Conservation (phyloP, 2,329 filamentous ascomycete genomes). For the Colletotrichum musicola region DNA sequence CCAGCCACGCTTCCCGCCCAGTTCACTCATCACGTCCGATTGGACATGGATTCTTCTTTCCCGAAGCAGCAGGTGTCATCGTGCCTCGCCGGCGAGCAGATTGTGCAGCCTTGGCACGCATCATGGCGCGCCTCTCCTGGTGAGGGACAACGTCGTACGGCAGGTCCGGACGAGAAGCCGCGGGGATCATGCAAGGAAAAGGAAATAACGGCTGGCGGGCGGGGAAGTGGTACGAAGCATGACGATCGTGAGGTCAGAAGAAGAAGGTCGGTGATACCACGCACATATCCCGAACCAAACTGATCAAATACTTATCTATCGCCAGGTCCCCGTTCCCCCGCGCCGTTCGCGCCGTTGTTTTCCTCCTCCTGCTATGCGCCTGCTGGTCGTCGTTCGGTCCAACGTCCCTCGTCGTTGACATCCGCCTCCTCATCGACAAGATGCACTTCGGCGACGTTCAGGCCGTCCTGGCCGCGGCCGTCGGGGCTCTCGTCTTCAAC, state of each 20-base stretch:
- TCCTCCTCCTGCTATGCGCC: constrained; percentile 5
- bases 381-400: constrained; percentile 11
- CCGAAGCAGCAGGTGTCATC: constrained; percentile 38
- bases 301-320: constrained; percentile 12
- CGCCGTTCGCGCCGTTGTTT: background rate
- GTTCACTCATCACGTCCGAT: constrained; percentile 24
- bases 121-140: background rate
- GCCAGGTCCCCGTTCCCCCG: background rate
- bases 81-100: constrained; percentile 8
- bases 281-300: background rate
- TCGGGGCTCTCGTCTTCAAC: constrained; percentile 20
- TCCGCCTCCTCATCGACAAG: background rate
- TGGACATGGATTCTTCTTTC: constrained; percentile 29
- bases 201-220: constrained; percentile 7
- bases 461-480: constrained; percentile 25
- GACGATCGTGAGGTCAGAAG: constrained; percentile 25
- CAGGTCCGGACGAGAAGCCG: constrained; percentile 1
- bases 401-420: background rate
- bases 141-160: background rate
- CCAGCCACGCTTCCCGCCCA: background rate
- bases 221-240: constrained; percentile 28
- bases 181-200: background rate
- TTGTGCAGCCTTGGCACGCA: constrained; percentile 24
- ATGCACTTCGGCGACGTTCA: constrained; percentile 22
- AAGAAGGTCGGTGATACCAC: constrained; percentile 23